Conservation (phyloP, 306 rosid species). For the barrel medic (Medicago truncatula) region MtrunA17r5.0-ANR NC_053049.1:7473501-7474000, state of each 20-base stretch:
- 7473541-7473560: conserved; percentile 91
- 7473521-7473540: conserved; percentile 65
- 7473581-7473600: conserved; percentile 61
- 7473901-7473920: conserved; percentile 64
- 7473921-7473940: conserved; percentile 60
- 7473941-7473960: conserved; percentile 73
- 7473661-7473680: conserved; percentile 62
- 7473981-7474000: conserved; percentile 81
- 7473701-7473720: conserved; percentile 84
- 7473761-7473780: conserved; percentile 74
- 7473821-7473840: conserved; percentile 85
- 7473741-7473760: conserved; percentile 75
- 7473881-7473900: conserved; percentile 62
- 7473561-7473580: conserved; percentile 86
- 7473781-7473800: conserved; percentile 79
- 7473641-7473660: conserved; percentile 57
- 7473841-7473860: conserved; percentile 56
- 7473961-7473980: conserved; percentile 65
- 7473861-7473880: conserved; percentile 57
- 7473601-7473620: conserved; percentile 72
- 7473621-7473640: conserved; percentile 60
- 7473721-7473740: conserved; percentile 72
- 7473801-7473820: conserved; percentile 89
- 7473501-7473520: conserved; percentile 91
- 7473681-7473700: conserved; percentile 89